A percentile compares a stretch with the other conserved stretches of the same genome.
These are phyloP conservation scores for Haplographium delicatum DNA, from an alignment of 495 filamentous ascomycete genomes.

Conservation along the genomic window DNA sequence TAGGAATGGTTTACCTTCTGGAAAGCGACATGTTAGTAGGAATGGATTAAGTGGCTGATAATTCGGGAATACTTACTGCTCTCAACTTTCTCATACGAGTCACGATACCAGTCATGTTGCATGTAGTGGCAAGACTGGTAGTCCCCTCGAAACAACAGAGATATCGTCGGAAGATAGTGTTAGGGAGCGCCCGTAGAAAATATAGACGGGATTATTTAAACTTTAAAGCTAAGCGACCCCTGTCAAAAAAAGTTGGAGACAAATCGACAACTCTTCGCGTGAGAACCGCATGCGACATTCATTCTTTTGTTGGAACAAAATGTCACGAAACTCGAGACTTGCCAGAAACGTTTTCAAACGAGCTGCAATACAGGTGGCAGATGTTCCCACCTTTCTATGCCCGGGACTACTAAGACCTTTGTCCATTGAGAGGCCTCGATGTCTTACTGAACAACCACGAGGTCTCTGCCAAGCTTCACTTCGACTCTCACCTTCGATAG, in stretches of 20 bases:
- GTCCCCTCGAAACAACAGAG: neutral
- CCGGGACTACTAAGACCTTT: conserved; percentile 13
- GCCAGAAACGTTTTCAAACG: conserved; percentile 1
- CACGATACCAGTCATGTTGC: conserved; percentile 71
- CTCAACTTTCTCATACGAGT: conserved; percentile 75
- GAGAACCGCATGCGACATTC: too few relatives aligned
- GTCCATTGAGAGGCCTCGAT: neutral
- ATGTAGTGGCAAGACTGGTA: neutral
- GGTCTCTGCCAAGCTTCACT: neutral
- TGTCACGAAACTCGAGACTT: conserved; percentile 16
- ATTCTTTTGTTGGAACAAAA: too few relatives aligned
- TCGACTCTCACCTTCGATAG: neutral
- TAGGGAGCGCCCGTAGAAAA: too few relatives aligned
- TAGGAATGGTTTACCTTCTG: conserved; percentile 24
- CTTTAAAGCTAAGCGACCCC: conserved; percentile 19
- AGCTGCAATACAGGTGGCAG: conserved; percentile 10
- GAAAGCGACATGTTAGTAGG: conserved; percentile 4
- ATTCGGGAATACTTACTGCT: conserved; percentile 52
- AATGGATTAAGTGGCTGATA: conserved; percentile 1
- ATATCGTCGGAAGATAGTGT: conserved; percentile 4
- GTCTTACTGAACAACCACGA: neutral
- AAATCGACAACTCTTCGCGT: too few relatives aligned
- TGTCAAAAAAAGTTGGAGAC: conserved; percentile 11
- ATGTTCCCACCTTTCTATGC: conserved; percentile 22
- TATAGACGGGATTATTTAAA: conserved; percentile 24